Base-by-base conservation (phyloP, 345 rosid species). In the Aquilaria malaccensis region DNA sequence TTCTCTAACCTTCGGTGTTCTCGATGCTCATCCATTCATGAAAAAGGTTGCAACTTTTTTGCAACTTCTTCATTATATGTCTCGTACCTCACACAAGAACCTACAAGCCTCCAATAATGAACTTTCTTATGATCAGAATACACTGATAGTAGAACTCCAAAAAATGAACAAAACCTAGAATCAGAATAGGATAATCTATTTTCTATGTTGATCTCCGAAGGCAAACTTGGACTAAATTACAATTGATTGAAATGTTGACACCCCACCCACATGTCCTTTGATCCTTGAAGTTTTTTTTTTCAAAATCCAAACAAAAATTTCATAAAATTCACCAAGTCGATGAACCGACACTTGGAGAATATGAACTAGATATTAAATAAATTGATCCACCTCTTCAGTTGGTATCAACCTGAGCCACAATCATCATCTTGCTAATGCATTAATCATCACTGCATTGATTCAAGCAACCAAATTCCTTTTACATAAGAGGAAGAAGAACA, bases 211-310 rank as follows among this genome's bases (percentile, higher is more conserved):
- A 48, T 65, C 49, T 65, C 30, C 61, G 68, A 65, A 65, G 61
- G 68, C 68, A 65, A 65, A 65, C 68, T 56, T 65, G 61, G 68
- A 14, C 7, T 15, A 32, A 49, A 56, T 48, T 33, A 56, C 61
- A 65, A 13, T 4, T 61, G 2, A 47, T 22, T 22, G 22, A 22
- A 15, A 31, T 15, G 10, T 6, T 63, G 0, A 55, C 68, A 65
- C 61, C 50, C 56, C 62, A 56, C 49, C 68, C 54, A 56, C 55
- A 65, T 61, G 68, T 56, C 61, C 61, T 22, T 65, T 61, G 68
- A 47, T 62, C 22, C 11, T 15, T 9, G 32, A 13, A 37, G 22
- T 22, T 22, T 22, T 37, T 2, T 0, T 15, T 47, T 11, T 0
- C 22, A 22, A 22, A 2, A 33, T 33, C 2, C 0, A 64, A 56